Conservation (phyloP, 345 rosid genomes). For the Melaleuca alternifolia region DNA sequence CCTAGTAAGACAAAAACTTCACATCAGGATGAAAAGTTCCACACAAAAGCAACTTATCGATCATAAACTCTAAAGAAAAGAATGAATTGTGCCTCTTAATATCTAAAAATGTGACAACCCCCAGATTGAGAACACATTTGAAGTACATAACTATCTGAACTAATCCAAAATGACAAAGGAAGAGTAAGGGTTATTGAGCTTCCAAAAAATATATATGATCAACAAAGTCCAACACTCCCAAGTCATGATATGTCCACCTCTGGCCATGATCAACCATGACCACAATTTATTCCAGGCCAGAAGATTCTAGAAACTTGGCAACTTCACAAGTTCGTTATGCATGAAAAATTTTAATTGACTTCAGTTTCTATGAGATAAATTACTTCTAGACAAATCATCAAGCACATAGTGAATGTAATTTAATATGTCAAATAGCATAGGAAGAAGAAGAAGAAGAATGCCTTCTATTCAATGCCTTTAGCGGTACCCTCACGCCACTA, state of each 20-base stretch:
- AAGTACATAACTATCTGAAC: not conserved
- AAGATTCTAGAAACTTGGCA: not conserved
- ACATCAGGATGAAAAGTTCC: not conserved
- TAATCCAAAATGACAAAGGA: not conserved
- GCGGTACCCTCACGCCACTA: too few species aligned
- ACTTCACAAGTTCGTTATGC: not conserved
- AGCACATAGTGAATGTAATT: too few species aligned
- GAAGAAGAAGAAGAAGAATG: too few species aligned
- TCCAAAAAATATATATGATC: too few species aligned
- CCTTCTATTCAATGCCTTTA: too few species aligned
- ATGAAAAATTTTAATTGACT: not conserved
- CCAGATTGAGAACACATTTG: too few species aligned
- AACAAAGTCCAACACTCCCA: too few species aligned
- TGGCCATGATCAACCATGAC: not conserved
- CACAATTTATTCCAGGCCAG: too few species aligned
- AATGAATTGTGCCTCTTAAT: too few species aligned
- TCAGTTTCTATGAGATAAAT: too few species aligned
- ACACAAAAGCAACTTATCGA: not conserved
- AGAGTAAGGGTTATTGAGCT: too few species aligned
- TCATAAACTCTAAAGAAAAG: not conserved
- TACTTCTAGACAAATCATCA: not conserved
- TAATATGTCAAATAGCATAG: not conserved
- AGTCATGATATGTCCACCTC: not conserved
- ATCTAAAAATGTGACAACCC: not conserved
- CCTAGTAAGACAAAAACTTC: not conserved